phyloP scores from a whole-genome alignment of 495 filamentous ascomycete genomes.

The Penicillium fimorum region DNA sequence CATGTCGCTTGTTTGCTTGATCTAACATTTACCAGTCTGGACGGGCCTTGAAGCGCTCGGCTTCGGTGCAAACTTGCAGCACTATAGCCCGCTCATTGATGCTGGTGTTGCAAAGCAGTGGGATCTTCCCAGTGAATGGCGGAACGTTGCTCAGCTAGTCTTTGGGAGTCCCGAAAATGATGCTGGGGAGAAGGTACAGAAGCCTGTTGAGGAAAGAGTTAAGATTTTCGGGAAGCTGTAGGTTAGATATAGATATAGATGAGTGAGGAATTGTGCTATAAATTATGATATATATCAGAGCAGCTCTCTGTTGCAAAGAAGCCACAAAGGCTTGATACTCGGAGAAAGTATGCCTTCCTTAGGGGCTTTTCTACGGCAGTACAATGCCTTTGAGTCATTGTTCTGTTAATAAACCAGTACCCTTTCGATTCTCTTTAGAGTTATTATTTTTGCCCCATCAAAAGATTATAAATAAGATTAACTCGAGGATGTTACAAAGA shows the following conservation, averaged over 20 bases:
- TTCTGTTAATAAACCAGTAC: no score
- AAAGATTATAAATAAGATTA: no score
- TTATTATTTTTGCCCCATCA: no score
- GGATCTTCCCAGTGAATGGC: slow-evolving; percentile 48
- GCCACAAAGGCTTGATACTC: no score
- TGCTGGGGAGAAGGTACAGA: slow-evolving; percentile 36
- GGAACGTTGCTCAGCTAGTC: slow-evolving; percentile 50
- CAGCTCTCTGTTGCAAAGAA: no score
- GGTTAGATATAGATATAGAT: background rate
- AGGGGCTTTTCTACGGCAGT: no score
- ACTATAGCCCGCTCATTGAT: slow-evolving; percentile 55
- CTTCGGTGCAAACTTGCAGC: slow-evolving; percentile 56
- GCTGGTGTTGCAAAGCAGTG: slow-evolving; percentile 42
- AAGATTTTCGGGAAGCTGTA: slow-evolving; percentile 35
- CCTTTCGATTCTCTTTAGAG: no score
- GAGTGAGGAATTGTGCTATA: background rate
- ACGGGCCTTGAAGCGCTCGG: slow-evolving; percentile 51
- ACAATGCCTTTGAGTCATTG: no score
- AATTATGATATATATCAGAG: background rate
- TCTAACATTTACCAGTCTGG: slow-evolving; percentile 38
- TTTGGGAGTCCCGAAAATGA: slow-evolving; percentile 46
- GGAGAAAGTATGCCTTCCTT: no score
- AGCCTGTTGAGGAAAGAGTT: slow-evolving; percentile 39
- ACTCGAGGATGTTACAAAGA: no score
- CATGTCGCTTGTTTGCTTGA: background rate